Base-by-base conservation (phyloP, 495 filamentous ascomycete species). In the Daldinia decipiens region DNA sequence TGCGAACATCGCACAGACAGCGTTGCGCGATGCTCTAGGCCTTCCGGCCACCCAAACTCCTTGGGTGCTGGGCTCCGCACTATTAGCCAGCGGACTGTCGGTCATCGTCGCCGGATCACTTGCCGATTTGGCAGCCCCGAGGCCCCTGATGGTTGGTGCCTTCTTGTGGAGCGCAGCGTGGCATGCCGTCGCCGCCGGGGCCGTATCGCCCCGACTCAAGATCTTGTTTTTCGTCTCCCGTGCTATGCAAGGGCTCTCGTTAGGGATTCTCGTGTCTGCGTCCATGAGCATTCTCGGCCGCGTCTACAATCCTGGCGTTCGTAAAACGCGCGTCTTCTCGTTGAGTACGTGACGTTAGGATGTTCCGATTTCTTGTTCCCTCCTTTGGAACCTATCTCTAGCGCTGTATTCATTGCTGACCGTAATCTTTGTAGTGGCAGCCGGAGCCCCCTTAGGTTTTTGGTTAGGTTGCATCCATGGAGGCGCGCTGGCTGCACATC, bases 301-400 rank as follows among this genome's bases (percentile, higher is more conserved):
- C 0, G 81, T 83, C 0, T 90, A 89, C 60, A 73, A 75, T 1
- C 82, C 83, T 0, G 85, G 86, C 0, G 76, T 70, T 32, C 81
- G 83, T 62, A 89, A 90, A 79, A 82, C 87, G 27, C 84, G 91
- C 76, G 82, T 84, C 0, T 90, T 92, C 62, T 78, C 83, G 0
- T 40, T 88, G 12, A 91, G 64, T 67, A 61, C 34, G 64, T 61
- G 24, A 19, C 19, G 19, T 15, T 2, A 12, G 24, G 7, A 2
- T 27, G 13, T 36, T n/a, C 32, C 32, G 3, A 24, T 51, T 53
- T 43, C 15, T 45, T n/a, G 2, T 34, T 51, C 40, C 32, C n/a
- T 24, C 8, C 21, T 50, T 65, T 17, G 4, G 12, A 29, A 29
- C 6, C 4, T 31, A 29, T 7, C 26, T 53, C 13, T 11, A 31